Conservation (phyloP, 805 yeast genomes). For the Priceomyces melissophilus region DNA sequence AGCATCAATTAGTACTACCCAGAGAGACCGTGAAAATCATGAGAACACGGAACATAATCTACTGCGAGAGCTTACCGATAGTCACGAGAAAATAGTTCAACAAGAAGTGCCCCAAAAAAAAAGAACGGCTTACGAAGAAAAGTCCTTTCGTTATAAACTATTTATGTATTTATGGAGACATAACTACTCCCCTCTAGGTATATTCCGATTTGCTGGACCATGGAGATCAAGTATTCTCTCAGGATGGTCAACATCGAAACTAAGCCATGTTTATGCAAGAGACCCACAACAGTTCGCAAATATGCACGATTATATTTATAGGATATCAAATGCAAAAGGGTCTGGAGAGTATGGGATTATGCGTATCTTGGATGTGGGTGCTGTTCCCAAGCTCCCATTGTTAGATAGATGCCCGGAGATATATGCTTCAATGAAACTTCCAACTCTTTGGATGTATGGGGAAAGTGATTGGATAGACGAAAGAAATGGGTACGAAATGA, state of each 20-base stretch:
- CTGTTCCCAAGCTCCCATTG: constrained; percentile 54
- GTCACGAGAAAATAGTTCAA: constrained; percentile 26
- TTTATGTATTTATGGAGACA: constrained; percentile 48
- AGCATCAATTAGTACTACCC: constrained; percentile 9
- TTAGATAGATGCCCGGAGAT: constrained; percentile 46
- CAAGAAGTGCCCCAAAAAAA: background rate
- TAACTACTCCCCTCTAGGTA: constrained; percentile 52
- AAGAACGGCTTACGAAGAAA: constrained; percentile 6
- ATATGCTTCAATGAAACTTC: constrained; percentile 40
- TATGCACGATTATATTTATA: constrained; percentile 53
- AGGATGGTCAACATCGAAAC: constrained; percentile 50
- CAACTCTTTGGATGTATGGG: constrained; percentile 62
- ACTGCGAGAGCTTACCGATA: constrained; percentile 15
- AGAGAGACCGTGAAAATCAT: constrained; percentile 13
- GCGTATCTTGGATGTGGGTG: constrained; percentile 57
- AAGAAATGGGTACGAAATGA: constrained; percentile 50
- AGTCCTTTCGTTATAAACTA: constrained; percentile 18
- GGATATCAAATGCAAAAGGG: constrained; percentile 51
- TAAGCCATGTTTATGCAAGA: constrained; percentile 36
- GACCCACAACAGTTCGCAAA: constrained; percentile 30
- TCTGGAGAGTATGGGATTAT: constrained; percentile 67
- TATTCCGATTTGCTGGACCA: constrained; percentile 52
- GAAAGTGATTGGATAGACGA: constrained; percentile 71
- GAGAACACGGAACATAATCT: constrained; percentile 11
- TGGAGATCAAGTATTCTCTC: constrained; percentile 52